These are phyloP conservation scores for Lichtheimia corymbifera DNA, from an alignment of 371 early-diverging fungal species.

Conservation along the genomic window DNA sequence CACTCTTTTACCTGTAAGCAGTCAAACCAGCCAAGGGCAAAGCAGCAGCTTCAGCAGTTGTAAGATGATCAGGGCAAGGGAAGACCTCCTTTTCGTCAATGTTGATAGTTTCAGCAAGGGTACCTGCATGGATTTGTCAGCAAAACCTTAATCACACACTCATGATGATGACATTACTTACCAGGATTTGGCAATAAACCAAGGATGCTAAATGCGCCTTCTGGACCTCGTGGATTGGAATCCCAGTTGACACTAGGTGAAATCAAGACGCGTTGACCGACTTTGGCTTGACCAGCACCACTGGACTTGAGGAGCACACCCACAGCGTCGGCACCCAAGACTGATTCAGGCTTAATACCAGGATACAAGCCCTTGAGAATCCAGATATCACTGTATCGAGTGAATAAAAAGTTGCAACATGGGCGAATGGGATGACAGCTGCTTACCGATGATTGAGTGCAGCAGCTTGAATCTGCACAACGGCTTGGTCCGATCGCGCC, in stretches of 20 bases:
- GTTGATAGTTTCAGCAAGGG: slow-evolving; percentile 58
- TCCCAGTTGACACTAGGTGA: slow-evolving; percentile 64
- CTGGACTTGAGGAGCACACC: slow-evolving; percentile 42
- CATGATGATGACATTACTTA: slow-evolving; percentile 7
- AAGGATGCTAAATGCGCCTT: slow-evolving; percentile 57
- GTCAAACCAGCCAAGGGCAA: slow-evolving; percentile 74
- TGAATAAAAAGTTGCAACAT: neutral
- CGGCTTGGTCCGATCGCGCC: slow-evolving; percentile 31
- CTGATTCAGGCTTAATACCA: slow-evolving; percentile 44
- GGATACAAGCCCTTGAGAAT: slow-evolving; percentile 59
- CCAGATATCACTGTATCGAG: slow-evolving; percentile 48
- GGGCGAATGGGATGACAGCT: neutral
- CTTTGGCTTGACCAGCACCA: slow-evolving; percentile 10
- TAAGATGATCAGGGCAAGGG: slow-evolving; percentile 60
- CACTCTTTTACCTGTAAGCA: slow-evolving; percentile 48
- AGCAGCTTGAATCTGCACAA: slow-evolving; percentile 64
- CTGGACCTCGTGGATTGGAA: slow-evolving; percentile 60
- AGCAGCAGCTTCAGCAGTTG: slow-evolving; percentile 67
- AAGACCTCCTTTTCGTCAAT: slow-evolving; percentile 51
- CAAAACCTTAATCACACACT: neutral
- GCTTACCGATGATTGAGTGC: slow-evolving; percentile 69
- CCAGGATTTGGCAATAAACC: slow-evolving; percentile 57
- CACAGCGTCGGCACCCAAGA: slow-evolving; percentile 65
- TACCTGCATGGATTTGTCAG: slow-evolving; percentile 36
- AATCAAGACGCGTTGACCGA: slow-evolving; percentile 53